A percentile compares a stretch with the other conserved stretches of the same genome.
Conservation (phyloP, 495 filamentous ascomycete genomes). For the Penicillium malachiteum region DNA sequence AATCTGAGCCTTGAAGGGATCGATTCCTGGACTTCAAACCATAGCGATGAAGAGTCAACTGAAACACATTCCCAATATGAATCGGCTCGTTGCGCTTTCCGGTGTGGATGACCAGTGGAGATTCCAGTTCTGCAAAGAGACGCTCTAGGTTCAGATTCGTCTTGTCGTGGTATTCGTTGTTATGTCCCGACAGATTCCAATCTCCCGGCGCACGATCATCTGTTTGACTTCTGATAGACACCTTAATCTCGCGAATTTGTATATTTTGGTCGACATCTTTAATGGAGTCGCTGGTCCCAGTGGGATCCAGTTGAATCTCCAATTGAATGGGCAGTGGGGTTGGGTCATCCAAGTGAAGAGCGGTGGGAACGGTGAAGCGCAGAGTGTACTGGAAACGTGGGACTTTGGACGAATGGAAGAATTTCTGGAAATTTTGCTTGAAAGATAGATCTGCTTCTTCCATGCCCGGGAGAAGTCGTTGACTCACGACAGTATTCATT, state of each 20-base stretch:
- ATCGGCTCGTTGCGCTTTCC: not conserved
- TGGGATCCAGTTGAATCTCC: constrained; percentile 3
- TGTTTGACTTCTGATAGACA: not conserved
- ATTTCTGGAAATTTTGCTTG: constrained; percentile 19
- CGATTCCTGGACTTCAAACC: not conserved
- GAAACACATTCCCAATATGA: constrained; percentile 4
- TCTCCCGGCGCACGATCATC: not conserved
- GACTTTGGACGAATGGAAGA: constrained; percentile 21
- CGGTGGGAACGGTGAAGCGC: constrained; percentile 1
- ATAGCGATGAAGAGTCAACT: not conserved
- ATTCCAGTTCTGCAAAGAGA: not conserved
- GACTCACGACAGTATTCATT: constrained; percentile 5
- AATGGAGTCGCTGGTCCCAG: constrained; percentile 10
- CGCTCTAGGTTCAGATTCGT: not conserved
- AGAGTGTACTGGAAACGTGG: constrained; percentile 13
- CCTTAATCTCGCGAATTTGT: not conserved
- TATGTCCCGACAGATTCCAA: not conserved
- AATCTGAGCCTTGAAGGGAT: not conserved
- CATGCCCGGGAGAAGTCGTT: constrained; percentile 21
- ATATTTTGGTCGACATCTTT: constrained; percentile 6
- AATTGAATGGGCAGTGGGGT: constrained; percentile 14
- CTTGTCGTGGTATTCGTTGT: not conserved
- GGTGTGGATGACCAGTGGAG: not conserved
- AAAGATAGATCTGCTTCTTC: constrained; percentile 15
- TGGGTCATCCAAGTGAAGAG: constrained; percentile 15